Evolutionary conservation across 805 yeast species (phyloP).

Genomic region (Yarrowia osloensis): DNA sequence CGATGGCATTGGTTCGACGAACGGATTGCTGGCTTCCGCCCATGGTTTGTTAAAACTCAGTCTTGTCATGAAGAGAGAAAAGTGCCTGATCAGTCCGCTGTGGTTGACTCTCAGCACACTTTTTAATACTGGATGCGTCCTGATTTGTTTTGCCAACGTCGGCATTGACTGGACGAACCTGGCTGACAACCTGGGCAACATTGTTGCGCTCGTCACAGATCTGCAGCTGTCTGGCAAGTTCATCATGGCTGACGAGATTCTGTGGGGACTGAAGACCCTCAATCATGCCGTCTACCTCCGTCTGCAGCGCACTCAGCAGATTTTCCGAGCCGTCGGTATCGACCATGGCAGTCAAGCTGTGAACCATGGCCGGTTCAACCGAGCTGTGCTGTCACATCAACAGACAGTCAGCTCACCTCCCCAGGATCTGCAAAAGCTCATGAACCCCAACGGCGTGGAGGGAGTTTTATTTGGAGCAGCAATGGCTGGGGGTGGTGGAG

Average conservation of each 20-base stretch:
- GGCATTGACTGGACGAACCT: slow-evolving; percentile 42
- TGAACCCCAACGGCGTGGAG: slow-evolving; percentile 23
- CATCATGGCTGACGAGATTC: slow-evolving; percentile 57
- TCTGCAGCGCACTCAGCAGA: slow-evolving; percentile 47
- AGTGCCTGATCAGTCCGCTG: slow-evolving; percentile 53
- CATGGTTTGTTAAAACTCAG: slow-evolving; percentile 40
- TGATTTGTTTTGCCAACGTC: slow-evolving; percentile 47
- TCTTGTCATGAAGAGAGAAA: slow-evolving; percentile 38
- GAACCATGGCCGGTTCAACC: slow-evolving; percentile 42
- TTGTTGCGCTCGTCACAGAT: slow-evolving; percentile 33
- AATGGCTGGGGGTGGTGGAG: not conserved
- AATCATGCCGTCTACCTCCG: slow-evolving; percentile 54
- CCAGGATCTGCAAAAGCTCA: slow-evolving; percentile 21
- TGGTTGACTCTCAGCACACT: slow-evolving; percentile 50
- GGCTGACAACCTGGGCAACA: slow-evolving; percentile 32
- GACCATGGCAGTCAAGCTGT: slow-evolving; percentile 58
- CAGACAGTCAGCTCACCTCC: slow-evolving; percentile 25
- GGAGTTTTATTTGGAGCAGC: slow-evolving; percentile 19
- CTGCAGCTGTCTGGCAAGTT: slow-evolving; percentile 37
- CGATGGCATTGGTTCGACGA: slow-evolving; percentile 41
- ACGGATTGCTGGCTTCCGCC: slow-evolving; percentile 43
- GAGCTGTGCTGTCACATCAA: slow-evolving; percentile 8
- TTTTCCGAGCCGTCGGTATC: slow-evolving; percentile 49
- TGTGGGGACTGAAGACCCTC: slow-evolving; percentile 62
- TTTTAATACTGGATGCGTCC: slow-evolving; percentile 44